Evolutionary conservation across 495 filamentous ascomycete species (phyloP).

Genomic region (Saxophila tyrrhenica): DNA sequence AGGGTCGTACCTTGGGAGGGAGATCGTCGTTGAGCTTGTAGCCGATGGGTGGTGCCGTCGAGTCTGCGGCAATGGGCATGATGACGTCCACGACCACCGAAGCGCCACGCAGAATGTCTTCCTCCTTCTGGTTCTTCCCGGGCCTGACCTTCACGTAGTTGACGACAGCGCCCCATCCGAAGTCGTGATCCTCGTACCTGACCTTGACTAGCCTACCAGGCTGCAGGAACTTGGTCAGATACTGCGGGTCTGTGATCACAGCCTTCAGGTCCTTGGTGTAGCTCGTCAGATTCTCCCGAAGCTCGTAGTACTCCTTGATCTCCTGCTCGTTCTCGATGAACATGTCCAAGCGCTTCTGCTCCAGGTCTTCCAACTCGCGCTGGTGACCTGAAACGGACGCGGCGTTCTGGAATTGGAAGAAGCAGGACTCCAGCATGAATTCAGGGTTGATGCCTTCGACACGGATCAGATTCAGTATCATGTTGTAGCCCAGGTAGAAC

Average conservation of each 20-base stretch:
- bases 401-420: constrained; percentile 95
- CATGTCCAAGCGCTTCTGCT: constrained; percentile 58
- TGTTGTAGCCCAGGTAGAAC: constrained; percentile 98
- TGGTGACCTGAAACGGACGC: constrained; percentile 73
- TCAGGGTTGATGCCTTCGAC: constrained; percentile 94
- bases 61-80: constrained; percentile 51
- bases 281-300: constrained; percentile 68
- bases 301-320: constrained; percentile 81
- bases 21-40: constrained; percentile 45
- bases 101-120: constrained; percentile 59
- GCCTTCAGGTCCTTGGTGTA: constrained; percentile 76
- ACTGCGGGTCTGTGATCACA: constrained; percentile 81
- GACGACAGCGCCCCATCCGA: constrained; percentile 84
- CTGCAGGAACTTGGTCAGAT: constrained; percentile 69
- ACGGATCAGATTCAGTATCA: constrained; percentile 91
- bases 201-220: constrained; percentile 75
- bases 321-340: constrained; percentile 72
- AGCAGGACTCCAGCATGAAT: constrained; percentile 92
- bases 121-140: constrained; percentile 46
- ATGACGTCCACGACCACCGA: constrained; percentile 72
- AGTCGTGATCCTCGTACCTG: constrained; percentile 65
- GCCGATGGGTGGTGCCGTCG: constrained; percentile 38
- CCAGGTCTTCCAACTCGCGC: constrained; percentile 61
- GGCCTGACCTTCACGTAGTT: constrained; percentile 52
- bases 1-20: constrained; percentile 51